These are phyloP conservation scores for Cercospora sp. DNA, from an alignment of 2,329 filamentous ascomycete genomes.

Conservation along the genomic window DNA sequence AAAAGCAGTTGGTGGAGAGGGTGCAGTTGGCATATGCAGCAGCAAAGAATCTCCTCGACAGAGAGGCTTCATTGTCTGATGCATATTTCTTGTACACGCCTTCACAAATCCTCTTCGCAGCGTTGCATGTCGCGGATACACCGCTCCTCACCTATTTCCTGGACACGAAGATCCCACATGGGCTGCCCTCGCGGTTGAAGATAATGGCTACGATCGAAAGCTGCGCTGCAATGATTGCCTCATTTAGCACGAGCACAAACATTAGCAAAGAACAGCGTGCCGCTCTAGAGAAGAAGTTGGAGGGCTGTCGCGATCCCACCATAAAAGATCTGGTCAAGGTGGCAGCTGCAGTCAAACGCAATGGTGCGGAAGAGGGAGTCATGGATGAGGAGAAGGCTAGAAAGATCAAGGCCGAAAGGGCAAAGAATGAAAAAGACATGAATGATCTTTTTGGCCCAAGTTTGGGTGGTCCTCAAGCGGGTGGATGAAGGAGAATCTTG, in stretches of 20 bases:
- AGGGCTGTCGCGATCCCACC: conserved; percentile 71
- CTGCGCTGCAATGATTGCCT: conserved; percentile 44
- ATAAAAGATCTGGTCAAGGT: conserved; percentile 70
- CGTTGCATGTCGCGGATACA: conserved; percentile 72
- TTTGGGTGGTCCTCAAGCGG: conserved; percentile 18
- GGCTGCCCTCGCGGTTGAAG: conserved; percentile 34
- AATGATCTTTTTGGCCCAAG: conserved; percentile 50
- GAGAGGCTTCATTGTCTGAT: conserved; percentile 81
- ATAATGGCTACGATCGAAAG: conserved; percentile 42
- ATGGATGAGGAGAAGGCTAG: conserved; percentile 47
- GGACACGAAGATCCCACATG: conserved; percentile 43
- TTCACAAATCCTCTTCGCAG: conserved; percentile 86
- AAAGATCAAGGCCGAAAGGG: conserved; percentile 47
- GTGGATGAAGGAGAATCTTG: neutral
- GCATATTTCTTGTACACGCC: conserved; percentile 97
- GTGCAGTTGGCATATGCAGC: conserved; percentile 67
- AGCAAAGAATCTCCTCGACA: conserved; percentile 68
- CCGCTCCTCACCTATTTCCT: conserved; percentile 56
- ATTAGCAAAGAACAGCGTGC: conserved; percentile 38
- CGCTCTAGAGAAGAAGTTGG: conserved; percentile 65
- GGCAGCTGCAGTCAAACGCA: conserved; percentile 60
- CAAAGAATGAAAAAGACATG: conserved; percentile 40
- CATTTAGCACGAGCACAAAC: conserved; percentile 28
- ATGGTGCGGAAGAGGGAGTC: conserved; percentile 41
- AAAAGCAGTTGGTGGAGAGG: conserved; percentile 43